Conservation (phyloP, 2,329 filamentous ascomycete species). For the Colletotrichum musae region DNA sequence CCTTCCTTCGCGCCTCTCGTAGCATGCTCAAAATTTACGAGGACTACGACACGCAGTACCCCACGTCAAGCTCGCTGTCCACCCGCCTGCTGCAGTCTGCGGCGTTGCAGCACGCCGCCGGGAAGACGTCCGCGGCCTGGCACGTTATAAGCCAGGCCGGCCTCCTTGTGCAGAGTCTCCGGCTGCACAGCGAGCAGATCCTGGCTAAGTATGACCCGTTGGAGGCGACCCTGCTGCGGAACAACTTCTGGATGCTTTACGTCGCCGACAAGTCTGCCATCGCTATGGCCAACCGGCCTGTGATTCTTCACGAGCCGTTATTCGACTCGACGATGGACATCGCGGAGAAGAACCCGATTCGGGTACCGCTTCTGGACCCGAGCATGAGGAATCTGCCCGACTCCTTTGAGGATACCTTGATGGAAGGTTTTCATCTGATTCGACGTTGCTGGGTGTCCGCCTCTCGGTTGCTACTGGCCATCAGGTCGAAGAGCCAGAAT, state of each 20-base stretch:
- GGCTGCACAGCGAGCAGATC: slow-evolving; percentile 57
- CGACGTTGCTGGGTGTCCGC: slow-evolving; percentile 46
- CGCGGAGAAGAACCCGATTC: neutral
- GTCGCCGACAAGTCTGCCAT: slow-evolving; percentile 57
- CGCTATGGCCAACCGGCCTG: slow-evolving; percentile 57
- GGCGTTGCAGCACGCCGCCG: slow-evolving; percentile 55
- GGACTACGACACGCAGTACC: slow-evolving; percentile 58
- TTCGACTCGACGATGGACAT: slow-evolving; percentile 57
- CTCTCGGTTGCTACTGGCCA: neutral
- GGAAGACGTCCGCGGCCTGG: slow-evolving; percentile 17
- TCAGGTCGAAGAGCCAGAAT: slow-evolving; percentile 10
- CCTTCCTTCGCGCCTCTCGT: slow-evolving; percentile 57
- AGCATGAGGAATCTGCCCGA: slow-evolving; percentile 39
- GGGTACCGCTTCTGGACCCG: neutral
- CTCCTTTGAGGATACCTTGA: neutral
- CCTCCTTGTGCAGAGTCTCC: slow-evolving; percentile 58
- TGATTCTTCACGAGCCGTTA: slow-evolving; percentile 60
- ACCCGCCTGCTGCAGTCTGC: slow-evolving; percentile 63
- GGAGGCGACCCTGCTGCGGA: slow-evolving; percentile 55
- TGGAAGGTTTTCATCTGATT: slow-evolving; percentile 58
- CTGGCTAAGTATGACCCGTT: slow-evolving; percentile 51
- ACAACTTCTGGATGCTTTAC: slow-evolving; percentile 58
- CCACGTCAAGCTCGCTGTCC: slow-evolving; percentile 57
- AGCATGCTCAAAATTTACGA: slow-evolving; percentile 55
- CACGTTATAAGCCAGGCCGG: slow-evolving; percentile 61